A percentile compares a stretch with the other conserved stretches of the same genome.
phyloP scores from a whole-genome alignment of 225 moss, liverwort and hornwort genomes.

The Climacium dendroides region DNA sequence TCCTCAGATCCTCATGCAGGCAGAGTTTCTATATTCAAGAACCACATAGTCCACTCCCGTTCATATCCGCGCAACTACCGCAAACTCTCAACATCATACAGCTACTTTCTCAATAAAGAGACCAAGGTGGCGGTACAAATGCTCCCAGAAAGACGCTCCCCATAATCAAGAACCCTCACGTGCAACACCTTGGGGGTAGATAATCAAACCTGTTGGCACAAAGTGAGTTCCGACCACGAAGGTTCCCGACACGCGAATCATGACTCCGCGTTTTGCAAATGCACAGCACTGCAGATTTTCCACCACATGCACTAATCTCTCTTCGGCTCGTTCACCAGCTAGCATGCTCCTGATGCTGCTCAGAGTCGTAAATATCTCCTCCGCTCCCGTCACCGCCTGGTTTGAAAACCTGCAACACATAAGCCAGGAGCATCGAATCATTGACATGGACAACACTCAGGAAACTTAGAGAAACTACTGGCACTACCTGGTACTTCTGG shows the following conservation, averaged over 20 bases:
- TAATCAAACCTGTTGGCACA: constrained; percentile 58
- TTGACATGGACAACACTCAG: not conserved
- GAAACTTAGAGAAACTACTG: no score
- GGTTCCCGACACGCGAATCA: constrained; percentile 88
- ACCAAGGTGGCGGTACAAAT: not conserved
- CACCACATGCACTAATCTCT: constrained; percentile 92
- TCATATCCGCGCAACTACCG: not conserved
- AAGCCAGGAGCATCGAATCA: not conserved
- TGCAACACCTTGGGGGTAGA: not conserved
- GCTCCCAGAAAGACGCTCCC: not conserved
- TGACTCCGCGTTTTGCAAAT: constrained; percentile 78
- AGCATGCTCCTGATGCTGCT: constrained; percentile 76
- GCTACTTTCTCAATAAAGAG: not conserved
- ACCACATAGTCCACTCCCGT: not conserved
- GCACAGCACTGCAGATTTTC: constrained; percentile 93
- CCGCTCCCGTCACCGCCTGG: constrained; percentile 64
- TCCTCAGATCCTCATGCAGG: not conserved
- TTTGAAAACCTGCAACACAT: constrained; percentile 46
- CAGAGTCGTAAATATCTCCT: constrained; percentile 66
- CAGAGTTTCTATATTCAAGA: not conserved
- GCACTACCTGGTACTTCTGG: not conserved
- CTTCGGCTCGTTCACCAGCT: constrained; percentile 66
- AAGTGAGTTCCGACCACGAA: constrained; percentile 97
- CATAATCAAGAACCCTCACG: not conserved
- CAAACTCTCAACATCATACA: not conserved